Percentiles rank a stretch among this genome's conserved stretches.
phyloP scores from a whole-genome alignment of 805 yeast species.

The Yarrowia deformans region DNA sequence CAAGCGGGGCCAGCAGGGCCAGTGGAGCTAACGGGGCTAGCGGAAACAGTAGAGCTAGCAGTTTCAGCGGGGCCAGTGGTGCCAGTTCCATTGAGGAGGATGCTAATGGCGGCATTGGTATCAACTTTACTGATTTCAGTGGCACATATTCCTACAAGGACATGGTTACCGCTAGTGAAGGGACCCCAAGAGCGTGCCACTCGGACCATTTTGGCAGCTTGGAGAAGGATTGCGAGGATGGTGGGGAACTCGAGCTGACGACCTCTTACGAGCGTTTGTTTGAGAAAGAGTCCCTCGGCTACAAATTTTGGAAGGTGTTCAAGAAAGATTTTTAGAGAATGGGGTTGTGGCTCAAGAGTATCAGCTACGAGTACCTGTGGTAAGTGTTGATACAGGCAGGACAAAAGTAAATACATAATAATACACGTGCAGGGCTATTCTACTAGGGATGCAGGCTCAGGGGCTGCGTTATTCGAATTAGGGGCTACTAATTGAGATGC shows the following conservation, averaged over 20 bases:
- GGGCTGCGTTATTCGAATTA: too few species aligned
- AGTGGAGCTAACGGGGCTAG: neutral
- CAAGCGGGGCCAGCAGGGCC: constrained; percentile 1
- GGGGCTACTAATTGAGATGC: neutral
- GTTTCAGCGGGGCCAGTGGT: neutral
- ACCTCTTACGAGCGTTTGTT: constrained; percentile 10
- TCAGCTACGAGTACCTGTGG: neutral
- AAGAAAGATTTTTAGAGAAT: neutral
- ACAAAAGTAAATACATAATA: neutral
- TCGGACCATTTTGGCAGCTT: constrained; percentile 8
- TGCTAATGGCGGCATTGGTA: neutral
- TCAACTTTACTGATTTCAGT: constrained; percentile 8
- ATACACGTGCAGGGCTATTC: neutral
- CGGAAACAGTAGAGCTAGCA: neutral
- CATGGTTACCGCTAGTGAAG: constrained; percentile 32
- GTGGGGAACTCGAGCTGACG: neutral
- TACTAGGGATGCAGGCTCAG: too few species aligned
- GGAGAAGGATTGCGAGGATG: neutral
- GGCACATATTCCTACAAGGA: constrained; percentile 21
- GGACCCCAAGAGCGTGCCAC: constrained; percentile 27
- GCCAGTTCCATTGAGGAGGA: neutral
- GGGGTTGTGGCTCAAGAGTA: neutral
- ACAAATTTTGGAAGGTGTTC: constrained; percentile 27
- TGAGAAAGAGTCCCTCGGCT: constrained; percentile 5
- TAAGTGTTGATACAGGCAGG: neutral